Base-by-base conservation (phyloP, 805 yeast genomes). In the Kodamaea kaohsiungensis region DNA sequence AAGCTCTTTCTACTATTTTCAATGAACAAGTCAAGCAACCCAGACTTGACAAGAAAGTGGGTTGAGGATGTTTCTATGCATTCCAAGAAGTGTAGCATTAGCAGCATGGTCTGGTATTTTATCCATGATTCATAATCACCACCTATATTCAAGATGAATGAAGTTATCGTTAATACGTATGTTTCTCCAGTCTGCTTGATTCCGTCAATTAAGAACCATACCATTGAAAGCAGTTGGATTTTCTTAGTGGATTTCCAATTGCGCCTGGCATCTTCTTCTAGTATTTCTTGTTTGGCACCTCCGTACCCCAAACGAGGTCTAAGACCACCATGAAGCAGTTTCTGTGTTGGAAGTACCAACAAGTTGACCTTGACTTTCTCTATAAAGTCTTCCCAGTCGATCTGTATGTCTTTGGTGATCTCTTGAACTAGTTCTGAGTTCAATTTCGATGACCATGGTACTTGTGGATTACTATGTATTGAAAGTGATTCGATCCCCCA, bases 81-180 rank as follows among this genome's bases (percentile, higher is more conserved):
- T 13, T 51, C 50, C 13, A 67, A 18, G 16, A 68, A 56, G 3
- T 51, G 42, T 16, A 10, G 30, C 27, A 70, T 50, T n/a, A 69
- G 49, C 7, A 52, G 49, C 46, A 67, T 59, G 16, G 66, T 71
- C 48, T 67, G 69, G 1, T 61, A 55, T 52, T 73, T 70, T 46
- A 66, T 60, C 5, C 51, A 38, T 5, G 69, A 66, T 22, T 67
- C 69, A 46, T 68, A 65, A 53, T 72, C 74, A 53, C 72, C 76
- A 40, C 73, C 61, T 6, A 75, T 59, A 46, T 71, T 72, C 16
- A 75, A 62, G 3, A 69, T 59, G 46, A 71, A 72, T 5, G 77
- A 64, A 9, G 75, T 61, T 10, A 71, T 50, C 2, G 64, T n/a
- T 7, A 65, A 59, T 70, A 74, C 67, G 38, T 61, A 50, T 1